Evolutionary conservation across 2,329 filamentous ascomycete genomes (phyloP), one percentile per base, ranked within the genome.

Genomic region (Helicocarpus griseus): DNA sequence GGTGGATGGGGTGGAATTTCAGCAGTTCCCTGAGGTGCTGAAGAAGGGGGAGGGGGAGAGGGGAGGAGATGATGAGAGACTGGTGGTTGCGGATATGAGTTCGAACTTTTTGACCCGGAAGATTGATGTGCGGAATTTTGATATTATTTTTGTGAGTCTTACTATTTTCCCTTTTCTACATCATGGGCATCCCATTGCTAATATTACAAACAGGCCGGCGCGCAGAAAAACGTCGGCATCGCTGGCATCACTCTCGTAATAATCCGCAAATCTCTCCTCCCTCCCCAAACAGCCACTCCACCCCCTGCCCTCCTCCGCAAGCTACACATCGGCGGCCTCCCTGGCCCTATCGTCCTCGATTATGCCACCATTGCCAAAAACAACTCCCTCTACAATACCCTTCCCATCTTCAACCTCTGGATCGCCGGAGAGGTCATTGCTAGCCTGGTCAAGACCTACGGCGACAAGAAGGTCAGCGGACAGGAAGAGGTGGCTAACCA

Each of bases 401-500:
- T 97, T 9, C 90, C 88, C 62, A 95, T 97, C 63, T 95, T 97
- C 63, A 90, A 91, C 66, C 86, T 96, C 35, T 97, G 85, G 62
- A 81, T 96, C 50, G 87, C 88, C 14, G 89, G 89, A n/a, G 82
- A 87, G 65, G 90, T 97, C 48, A 83, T 97, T 64, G 82, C 86
- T 63, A 82, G 80, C 57, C 78, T 95, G 0, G 76, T 95, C 13
- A 63, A 72, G 17, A 78, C 74, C 0, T 86, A 80, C 67, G 77
- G 81, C 2, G 69, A 82, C 58, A 70, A 76, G 54, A 88, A 85
- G 62, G 85, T 94, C 5, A 75, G 79, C 14, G 87, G 86, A 1
- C 91, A 96, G 65, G 77, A 95, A 68, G 77, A 77, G 0, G 68
- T 94, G 13, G 76, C 89, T 0, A 75, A 84, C 36, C 72, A 83